Conservation (phyloP, 495 filamentous ascomycete genomes). For the Bathelium albidoporum region DNA sequence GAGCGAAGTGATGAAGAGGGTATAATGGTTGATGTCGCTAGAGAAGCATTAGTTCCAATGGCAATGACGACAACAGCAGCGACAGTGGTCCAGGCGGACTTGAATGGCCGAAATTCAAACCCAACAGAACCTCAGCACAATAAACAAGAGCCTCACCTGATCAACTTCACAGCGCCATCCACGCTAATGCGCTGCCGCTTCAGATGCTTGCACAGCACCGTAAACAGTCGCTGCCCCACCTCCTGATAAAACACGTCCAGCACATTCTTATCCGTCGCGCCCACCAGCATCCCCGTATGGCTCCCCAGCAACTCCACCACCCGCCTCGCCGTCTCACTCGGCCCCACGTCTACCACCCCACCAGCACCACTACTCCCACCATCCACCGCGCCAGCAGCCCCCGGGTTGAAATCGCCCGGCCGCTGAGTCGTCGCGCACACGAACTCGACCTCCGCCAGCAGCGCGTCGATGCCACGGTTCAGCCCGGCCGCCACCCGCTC, state of each 20-base stretch:
- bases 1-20: conserved; percentile 69
- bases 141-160: conserved; percentile 45
- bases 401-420: conserved; percentile 85
- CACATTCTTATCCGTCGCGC: conserved; percentile 92
- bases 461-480: conserved; percentile 93
- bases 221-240: conserved; percentile 85
- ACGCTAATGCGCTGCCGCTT: conserved; percentile 89
- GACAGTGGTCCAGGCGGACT: too few relatives aligned
- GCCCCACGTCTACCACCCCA: conserved; percentile 69
- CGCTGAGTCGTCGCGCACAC: conserved; percentile 80
- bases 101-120: not conserved
- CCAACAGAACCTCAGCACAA: not conserved
- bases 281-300: conserved; percentile 83
- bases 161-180: conserved; percentile 82
- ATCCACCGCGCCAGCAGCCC: conserved; percentile 32
- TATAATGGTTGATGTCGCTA: conserved; percentile 87
- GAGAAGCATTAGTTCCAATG: conserved; percentile 22
- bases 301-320: conserved; percentile 76
- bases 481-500: conserved; percentile 92
- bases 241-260: conserved; percentile 98
- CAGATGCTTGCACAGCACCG: conserved; percentile 86
- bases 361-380: too few relatives aligned
- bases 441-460: conserved; percentile 98
- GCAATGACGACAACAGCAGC: not conserved
- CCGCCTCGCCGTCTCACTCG: conserved; percentile 63